Conservation (phyloP, 257 asterid genomes). For the Ballota nigra region DNA sequence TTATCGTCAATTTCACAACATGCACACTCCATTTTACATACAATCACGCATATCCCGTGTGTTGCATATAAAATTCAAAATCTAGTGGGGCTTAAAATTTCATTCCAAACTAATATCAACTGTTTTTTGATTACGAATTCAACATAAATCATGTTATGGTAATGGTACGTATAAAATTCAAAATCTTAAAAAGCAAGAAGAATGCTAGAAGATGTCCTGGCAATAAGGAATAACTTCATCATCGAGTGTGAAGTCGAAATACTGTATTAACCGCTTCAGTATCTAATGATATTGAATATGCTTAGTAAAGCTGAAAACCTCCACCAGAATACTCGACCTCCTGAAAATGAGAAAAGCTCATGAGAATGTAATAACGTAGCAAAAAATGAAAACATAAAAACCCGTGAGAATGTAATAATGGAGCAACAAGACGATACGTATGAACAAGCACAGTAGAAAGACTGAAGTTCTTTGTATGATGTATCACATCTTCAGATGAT, state of each 20-base stretch:
- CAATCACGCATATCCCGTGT: no score
- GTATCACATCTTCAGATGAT: not conserved
- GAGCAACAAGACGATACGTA: not conserved
- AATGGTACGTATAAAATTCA: constrained; percentile 17
- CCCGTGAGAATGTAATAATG: not conserved
- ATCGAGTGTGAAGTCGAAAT: not conserved
- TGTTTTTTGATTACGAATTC: not conserved
- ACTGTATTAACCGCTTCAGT: not conserved
- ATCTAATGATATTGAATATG: constrained; percentile 6
- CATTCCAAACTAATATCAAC: not conserved
- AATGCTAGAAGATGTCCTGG: constrained; percentile 17
- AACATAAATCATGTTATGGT: constrained; percentile 7
- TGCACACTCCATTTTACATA: no score
- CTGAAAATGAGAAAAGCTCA: constrained; percentile 54
- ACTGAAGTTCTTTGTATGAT: not conserved
- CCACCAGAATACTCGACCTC: constrained; percentile 98
- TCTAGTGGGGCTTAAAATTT: no score
- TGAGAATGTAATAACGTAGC: constrained; percentile 35
- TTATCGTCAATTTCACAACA: no score
- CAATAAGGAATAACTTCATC: not conserved
- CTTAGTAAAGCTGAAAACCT: constrained; percentile 53
- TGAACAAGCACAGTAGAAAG: not conserved
- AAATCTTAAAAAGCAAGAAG: constrained; percentile 8
- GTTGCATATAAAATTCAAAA: no score
- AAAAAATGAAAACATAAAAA: no score